Percentiles rank a stretch among this genome's conserved stretches.
Evolutionary conservation across 1,139 yeast genomes (phyloP).

Genomic region (Groenewaldozyma sp.): DNA sequence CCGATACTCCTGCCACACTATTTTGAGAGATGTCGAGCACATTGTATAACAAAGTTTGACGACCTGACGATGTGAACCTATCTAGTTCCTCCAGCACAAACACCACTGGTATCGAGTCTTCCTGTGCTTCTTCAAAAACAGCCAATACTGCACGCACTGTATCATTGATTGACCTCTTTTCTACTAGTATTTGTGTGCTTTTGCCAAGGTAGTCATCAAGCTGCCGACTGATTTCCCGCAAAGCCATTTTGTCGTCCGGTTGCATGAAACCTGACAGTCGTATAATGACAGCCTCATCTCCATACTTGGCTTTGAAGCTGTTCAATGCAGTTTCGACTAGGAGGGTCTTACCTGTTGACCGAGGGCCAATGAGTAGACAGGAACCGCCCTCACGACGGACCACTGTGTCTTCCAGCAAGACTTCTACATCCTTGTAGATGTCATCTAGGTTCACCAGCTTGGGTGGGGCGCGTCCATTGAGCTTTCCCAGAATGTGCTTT

Average conservation of each 20-base stretch:
- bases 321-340: slow-evolving; percentile 50
- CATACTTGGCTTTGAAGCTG: slow-evolving; percentile 34
- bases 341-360: slow-evolving; percentile 67
- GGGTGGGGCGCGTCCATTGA: slow-evolving; percentile 19
- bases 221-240: slow-evolving; percentile 80
- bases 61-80: slow-evolving; percentile 47
- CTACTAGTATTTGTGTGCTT: slow-evolving; percentile 23
- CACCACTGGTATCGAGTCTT: slow-evolving; percentile 46
- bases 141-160: slow-evolving; percentile 43
- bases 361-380: slow-evolving; percentile 68
- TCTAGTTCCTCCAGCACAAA: slow-evolving; percentile 84
- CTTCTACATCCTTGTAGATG: slow-evolving; percentile 38
- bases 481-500: slow-evolving; percentile 18
- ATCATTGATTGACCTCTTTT: slow-evolving; percentile 41
- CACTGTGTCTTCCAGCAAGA: slow-evolving; percentile 56
- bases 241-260: slow-evolving; percentile 66
- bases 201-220: slow-evolving; percentile 26
- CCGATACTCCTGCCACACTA: slow-evolving; percentile 61
- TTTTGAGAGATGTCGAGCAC: slow-evolving; percentile 77
- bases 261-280: slow-evolving; percentile 64
- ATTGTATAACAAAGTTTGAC: slow-evolving; percentile 80
- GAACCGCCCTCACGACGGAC: slow-evolving; percentile 73
- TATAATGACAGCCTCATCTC: slow-evolving; percentile 44
- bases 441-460: slow-evolving; percentile 23
- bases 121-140: slow-evolving; percentile 30